Evolutionary conservation across 805 yeast species (phyloP), one percentile per base, ranked within the genome.

Genomic region (Tanozyma kutaoensis): DNA sequence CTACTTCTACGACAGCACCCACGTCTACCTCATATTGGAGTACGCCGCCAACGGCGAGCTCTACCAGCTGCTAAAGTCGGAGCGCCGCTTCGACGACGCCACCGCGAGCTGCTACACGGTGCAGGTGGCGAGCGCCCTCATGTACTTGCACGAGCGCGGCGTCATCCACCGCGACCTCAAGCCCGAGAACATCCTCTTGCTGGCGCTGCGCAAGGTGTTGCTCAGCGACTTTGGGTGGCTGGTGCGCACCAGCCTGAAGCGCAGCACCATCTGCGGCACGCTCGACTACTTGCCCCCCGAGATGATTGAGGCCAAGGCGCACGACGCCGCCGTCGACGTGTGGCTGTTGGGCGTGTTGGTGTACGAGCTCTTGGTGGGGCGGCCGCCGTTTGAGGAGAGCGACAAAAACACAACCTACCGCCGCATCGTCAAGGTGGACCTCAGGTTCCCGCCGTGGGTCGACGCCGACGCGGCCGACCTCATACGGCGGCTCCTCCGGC

Each of bases 191-290:
- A 79, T 88, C 26, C 53, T 88, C 23, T 56, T 88, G 8, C 82
- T 84, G 5, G 66, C 74, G 33, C 72, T 81, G 43, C 80, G 85
- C 36, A 69, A 68, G 14, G 63, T 88, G 29, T 88, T 86, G 47
- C 63, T 88, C 21, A 77, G 95, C 12, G 98, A 88, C 52, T 88
- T 91, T 48, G 98, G 98, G 10, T 88, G 96, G 96, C 78, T 93
- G 30, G 88, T 86, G 35, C 73, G 72, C 12, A 25, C 34, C 16
- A 39, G 27, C 12, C 20, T 22, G 12, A 66, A 69, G 35, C 58
- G 95, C 42, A 62, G 72, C 11, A 88, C 97, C 0, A 68, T 91
- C 58, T 91, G 97, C 52, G 97, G 98, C 1, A 91, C 98, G 0
- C 58, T 88, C 22, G 97, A 91, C 51, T 88, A 88, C 41, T 53